A percentile compares a stretch with the other conserved stretches of the same genome.
Conservation (phyloP, 2,329 filamentous ascomycete species). For the Ophiocordyceps australis region DNA sequence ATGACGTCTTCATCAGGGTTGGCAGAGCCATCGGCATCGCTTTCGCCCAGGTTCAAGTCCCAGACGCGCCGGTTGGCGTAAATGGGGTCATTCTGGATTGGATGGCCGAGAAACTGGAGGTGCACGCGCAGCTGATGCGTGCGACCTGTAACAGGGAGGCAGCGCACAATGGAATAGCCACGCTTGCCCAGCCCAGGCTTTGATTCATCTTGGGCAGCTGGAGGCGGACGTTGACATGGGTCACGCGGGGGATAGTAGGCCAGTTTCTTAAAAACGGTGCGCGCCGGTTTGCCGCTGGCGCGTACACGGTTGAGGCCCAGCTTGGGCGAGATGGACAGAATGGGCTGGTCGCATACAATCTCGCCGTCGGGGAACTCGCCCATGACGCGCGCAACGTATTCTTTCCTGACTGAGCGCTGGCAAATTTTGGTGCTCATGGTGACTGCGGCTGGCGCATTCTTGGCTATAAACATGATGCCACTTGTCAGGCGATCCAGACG, state of each 20-base stretch:
- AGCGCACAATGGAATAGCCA: conserved; percentile 90
- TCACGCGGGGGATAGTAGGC: conserved; percentile 63
- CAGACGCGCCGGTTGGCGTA: conserved; percentile 92
- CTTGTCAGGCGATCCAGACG: conserved; percentile 86
- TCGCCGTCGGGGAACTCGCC: conserved; percentile 86
- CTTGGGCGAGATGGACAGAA: conserved; percentile 87
- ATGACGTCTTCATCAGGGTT: conserved; percentile 84
- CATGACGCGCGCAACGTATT: conserved; percentile 83
- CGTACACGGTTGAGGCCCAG: conserved; percentile 87
- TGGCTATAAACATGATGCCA: conserved; percentile 96
- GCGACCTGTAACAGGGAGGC: conserved; percentile 78
- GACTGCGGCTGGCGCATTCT: conserved; percentile 65
- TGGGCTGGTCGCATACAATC: conserved; percentile 81
- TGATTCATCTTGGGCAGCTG: conserved; percentile 5
- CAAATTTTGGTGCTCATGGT: conserved; percentile 59
- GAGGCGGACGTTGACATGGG: conserved; percentile 4
- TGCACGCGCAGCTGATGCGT: conserved; percentile 94
- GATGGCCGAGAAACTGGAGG: conserved; percentile 83
- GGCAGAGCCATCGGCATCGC: conserved; percentile 44
- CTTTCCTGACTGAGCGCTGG: conserved; percentile 72
- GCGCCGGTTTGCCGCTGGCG: conserved; percentile 76
- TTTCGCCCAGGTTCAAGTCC: conserved; percentile 56
- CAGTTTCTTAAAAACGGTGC: conserved; percentile 78
- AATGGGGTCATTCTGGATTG: conserved; percentile 94
- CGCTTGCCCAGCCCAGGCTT: conserved; percentile 34